Evolutionary conservation across 2,329 filamentous ascomycete genomes (phyloP).

Genomic region (Epichloe sp.): DNA sequence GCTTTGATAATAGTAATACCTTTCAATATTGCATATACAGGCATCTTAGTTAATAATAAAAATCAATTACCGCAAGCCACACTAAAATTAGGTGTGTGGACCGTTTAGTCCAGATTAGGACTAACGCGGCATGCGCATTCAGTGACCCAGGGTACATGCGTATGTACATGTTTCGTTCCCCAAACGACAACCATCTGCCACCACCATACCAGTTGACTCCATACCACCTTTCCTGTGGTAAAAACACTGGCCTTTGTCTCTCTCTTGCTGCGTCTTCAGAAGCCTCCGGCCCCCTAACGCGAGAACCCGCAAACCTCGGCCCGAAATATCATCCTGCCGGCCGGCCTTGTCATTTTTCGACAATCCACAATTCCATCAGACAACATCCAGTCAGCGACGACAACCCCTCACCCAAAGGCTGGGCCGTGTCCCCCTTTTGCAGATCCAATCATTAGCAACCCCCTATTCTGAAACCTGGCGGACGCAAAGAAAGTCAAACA

Average conservation of each 20-base stretch:
- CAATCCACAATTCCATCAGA: background rate
- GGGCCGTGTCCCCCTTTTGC: background rate
- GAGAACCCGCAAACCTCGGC: background rate
- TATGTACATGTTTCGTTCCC: background rate
- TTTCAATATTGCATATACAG: too few relatives aligned
- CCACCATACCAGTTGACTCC: background rate
- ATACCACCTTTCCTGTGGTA: background rate
- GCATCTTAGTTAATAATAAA: too few relatives aligned
- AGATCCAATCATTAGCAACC: background rate
- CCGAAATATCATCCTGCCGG: background rate
- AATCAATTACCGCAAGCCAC: too few relatives aligned
- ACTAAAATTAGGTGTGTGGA: too few relatives aligned
- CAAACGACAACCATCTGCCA: background rate
- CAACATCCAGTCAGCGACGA: slow-evolving; percentile 2
- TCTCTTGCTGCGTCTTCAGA: background rate
- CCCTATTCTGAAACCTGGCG: background rate
- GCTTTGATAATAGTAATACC: too few relatives aligned
- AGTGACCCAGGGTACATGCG: background rate
- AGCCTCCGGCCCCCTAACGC: background rate
- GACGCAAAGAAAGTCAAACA: background rate
- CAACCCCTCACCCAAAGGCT: background rate
- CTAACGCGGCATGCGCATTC: too few relatives aligned
- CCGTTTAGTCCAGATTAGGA: too few relatives aligned
- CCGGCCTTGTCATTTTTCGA: background rate
- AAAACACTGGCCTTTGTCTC: background rate